phyloP scores from a whole-genome alignment of 2,329 filamentous ascomycete genomes.

The Ophiostoma himal-ulmi region DNA sequence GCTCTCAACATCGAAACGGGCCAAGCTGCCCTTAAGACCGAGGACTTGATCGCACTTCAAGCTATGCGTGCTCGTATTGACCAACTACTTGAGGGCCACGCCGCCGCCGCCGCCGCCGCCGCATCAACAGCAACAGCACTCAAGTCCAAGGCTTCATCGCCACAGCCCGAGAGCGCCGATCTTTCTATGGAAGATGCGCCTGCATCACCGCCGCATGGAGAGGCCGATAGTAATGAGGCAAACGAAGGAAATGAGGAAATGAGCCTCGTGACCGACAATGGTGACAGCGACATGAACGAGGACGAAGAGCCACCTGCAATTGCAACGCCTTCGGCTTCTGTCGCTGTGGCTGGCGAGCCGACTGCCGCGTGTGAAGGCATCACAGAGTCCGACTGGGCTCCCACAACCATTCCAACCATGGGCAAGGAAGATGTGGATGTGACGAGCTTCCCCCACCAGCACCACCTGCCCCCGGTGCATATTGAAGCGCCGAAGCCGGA shows the following conservation, averaged over 20 bases:
- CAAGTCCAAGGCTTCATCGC: not conserved
- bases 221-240: slow-evolving; percentile 3
- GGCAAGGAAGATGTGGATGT: not conserved
- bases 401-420: not conserved
- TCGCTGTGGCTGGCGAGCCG: slow-evolving; percentile 3
- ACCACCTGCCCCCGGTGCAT: slow-evolving; percentile 1
- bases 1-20: slow-evolving; percentile 37
- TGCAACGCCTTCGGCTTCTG: slow-evolving; percentile 22
- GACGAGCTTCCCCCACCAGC: slow-evolving; percentile 4
- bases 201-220: slow-evolving; percentile 7
- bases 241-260: slow-evolving; percentile 22
- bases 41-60: slow-evolving; percentile 43
- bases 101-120: not conserved
- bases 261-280: slow-evolving; percentile 27
- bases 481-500: not conserved
- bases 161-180: not conserved
- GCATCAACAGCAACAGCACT: too few species aligned
- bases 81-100: slow-evolving; percentile 19
- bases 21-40: slow-evolving; percentile 36
- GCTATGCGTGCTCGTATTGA: slow-evolving; percentile 42
- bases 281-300: slow-evolving; percentile 26
- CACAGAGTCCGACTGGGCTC: not conserved
- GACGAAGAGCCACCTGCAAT: slow-evolving; percentile 23
- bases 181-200: slow-evolving; percentile 20
- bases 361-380: not conserved